These are phyloP conservation scores for Yarrowia sp. DNA, from an alignment of 805 yeast species.

Conservation along the genomic window DNA sequence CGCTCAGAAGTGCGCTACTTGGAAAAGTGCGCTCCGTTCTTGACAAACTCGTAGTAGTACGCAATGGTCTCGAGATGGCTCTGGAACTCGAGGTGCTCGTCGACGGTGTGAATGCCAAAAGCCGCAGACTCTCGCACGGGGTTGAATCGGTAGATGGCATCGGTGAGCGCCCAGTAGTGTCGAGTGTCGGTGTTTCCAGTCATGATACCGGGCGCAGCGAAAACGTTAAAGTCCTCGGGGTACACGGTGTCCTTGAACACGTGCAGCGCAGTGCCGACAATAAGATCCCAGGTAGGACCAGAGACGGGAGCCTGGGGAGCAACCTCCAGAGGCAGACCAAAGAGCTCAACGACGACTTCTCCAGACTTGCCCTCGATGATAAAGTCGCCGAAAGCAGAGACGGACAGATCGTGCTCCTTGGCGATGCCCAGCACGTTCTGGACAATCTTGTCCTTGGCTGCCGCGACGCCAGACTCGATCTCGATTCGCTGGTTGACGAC, in stretches of 20 bases:
- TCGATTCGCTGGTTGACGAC: conserved; percentile 64
- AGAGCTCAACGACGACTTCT: conserved; percentile 7
- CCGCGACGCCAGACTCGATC: conserved; percentile 51
- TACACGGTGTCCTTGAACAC: conserved; percentile 50
- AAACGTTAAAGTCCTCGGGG: conserved; percentile 40
- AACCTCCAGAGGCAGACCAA: conserved; percentile 42
- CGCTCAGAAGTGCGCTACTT: too few species aligned
- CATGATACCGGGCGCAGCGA: conserved; percentile 58
- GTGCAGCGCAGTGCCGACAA: conserved; percentile 60
- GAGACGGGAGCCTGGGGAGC: conserved; percentile 49
- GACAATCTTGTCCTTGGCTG: conserved; percentile 43
- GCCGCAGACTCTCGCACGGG: conserved; percentile 43
- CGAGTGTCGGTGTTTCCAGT: conserved; percentile 70
- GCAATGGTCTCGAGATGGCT: conserved; percentile 48
- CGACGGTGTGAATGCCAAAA: conserved; percentile 54
- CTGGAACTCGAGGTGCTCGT: conserved; percentile 54
- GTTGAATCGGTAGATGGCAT: conserved; percentile 57
- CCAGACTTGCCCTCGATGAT: conserved; percentile 35
- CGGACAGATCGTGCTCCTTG: conserved; percentile 48
- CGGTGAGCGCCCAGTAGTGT: conserved; percentile 58
- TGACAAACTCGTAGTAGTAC: conserved; percentile 39
- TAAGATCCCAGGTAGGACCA: conserved; percentile 46
- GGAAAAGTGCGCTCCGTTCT: conserved; percentile 28
- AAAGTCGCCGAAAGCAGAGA: conserved; percentile 40
- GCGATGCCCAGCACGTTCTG: conserved; percentile 46